Evolutionary conservation across 805 yeast genomes (phyloP).

Genomic region (Saccharomycopsis lassenensis): DNA sequence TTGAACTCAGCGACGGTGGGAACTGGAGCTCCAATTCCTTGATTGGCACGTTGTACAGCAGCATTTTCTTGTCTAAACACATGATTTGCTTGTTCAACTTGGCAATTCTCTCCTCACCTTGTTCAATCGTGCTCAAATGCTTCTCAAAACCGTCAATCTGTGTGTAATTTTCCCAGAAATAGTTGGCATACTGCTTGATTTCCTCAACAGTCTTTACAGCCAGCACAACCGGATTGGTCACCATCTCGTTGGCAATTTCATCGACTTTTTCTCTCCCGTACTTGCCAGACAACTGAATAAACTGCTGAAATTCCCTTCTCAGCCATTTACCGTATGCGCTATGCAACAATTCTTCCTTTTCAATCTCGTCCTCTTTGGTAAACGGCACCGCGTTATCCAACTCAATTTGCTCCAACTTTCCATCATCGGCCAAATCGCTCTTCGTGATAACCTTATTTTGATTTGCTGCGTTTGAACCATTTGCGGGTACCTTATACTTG

Average conservation of each 20-base stretch:
- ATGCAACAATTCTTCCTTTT: slow-evolving; percentile 44
- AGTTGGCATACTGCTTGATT: slow-evolving; percentile 62
- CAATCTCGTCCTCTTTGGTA: slow-evolving; percentile 68
- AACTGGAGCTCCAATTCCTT: slow-evolving; percentile 61
- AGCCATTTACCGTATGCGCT: slow-evolving; percentile 79
- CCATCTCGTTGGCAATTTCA: slow-evolving; percentile 64
- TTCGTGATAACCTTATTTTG: slow-evolving; percentile 10
- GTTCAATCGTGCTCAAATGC: slow-evolving; percentile 68
- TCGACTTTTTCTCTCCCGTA: slow-evolving; percentile 69
- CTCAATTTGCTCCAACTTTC: slow-evolving; percentile 44
- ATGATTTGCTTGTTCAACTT: slow-evolving; percentile 63
- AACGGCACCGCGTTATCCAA: slow-evolving; percentile 69
- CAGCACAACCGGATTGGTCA: slow-evolving; percentile 35
- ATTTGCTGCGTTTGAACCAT: slow-evolving; percentile 39
- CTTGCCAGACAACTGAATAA: slow-evolving; percentile 61
- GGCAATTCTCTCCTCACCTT: slow-evolving; percentile 76
- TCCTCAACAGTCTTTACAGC: slow-evolving; percentile 58
- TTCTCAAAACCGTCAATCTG: slow-evolving; percentile 87
- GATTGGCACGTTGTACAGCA: slow-evolving; percentile 62
- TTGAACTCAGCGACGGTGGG: slow-evolving; percentile 60
- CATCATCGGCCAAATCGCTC: slow-evolving; percentile 7
- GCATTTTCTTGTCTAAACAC: slow-evolving; percentile 63
- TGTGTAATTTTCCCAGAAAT: slow-evolving; percentile 69
- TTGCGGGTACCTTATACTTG: slow-evolving; percentile 51
- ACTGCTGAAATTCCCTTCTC: slow-evolving; percentile 77